Evolutionary conservation across 345 rosid species (phyloP), one percentile per base, ranked within the genome.

Genomic region (Linum trigynum): DNA sequence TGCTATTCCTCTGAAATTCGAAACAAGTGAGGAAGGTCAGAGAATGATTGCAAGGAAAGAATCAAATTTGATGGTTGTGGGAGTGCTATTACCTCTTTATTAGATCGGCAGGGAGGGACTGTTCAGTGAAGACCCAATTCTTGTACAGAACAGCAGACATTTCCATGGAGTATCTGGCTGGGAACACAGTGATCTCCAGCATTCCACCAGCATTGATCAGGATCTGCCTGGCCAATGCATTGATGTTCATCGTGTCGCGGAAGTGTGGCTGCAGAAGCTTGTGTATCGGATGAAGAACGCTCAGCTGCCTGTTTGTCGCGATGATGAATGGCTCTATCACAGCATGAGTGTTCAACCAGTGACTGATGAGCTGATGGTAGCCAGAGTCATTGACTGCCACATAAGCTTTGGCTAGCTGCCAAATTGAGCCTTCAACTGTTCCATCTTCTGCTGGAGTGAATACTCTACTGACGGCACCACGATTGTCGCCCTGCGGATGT

Each of bases 31-130:
- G 41, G 7, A 42, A 62, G 37, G 15, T 61, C 61, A 60, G 38
- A 50, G 62, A 14, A 53, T 41, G 63, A 11, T 1, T 32, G 23
- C 7, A 59, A 60, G 6, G 23, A 37, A 10, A 1, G 40, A 14
- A n/a, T 1, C 15, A 35, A n/a, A 43, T 61, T 12, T 37, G 43
- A 32, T 12, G 45, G 11, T 35, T 38, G 61, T 37, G 14, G 1
- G 59, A 61, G 32, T 65, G 48, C 39, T 53, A 43, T 56, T 69
- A 88, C 98, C 97, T 89, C 72, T 83, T 86, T 37, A 86, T 75
- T 3, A 92, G 83, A 79, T 90, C 94, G 53, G 75, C 81, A 11
- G 98, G 97, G 32, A 92, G 90, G 37, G 86, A 85, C 51, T 90
- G 97, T 69, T 92, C 97, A 3, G 81, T 78, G 74, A 92, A 92